Base-by-base conservation (phyloP, 345 rosid genomes). In the Citrus medica region DNA sequence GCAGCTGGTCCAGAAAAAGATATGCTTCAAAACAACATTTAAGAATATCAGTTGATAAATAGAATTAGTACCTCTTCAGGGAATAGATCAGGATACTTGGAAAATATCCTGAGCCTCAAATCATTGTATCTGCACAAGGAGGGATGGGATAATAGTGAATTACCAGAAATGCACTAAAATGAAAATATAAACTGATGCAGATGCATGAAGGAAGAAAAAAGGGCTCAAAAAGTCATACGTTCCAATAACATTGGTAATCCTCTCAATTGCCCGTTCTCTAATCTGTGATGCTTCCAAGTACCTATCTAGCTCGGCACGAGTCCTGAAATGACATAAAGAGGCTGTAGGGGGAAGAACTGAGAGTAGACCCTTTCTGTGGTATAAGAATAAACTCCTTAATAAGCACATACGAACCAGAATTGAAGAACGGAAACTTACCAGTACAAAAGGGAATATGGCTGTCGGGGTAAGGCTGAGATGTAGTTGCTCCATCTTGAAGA, bases 231-330 rank as follows among this genome's bases (percentile, higher is more conserved):
- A 75, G 59, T 70, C 95, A 67, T 88, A 95, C 98, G 97, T 95
- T 87, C 97, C 99, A 70, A 86, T 74, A 75, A 95, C 98, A 79
- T 92, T 85, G 7, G 88, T 95, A 83, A 95, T 86, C 83, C 99
- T 88, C 83, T 95, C 99, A 80, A 93, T 87, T 21, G 99, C 98
- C 33, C 96, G 94, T 79, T 91, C 90, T 80, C 98, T 89, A 68
- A 93, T 92, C 84, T 91, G 97, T 5, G 98, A 95, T 77, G 99
- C 98, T 89, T 95, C 99, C 83, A 95, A 79, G 80, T 93, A 95
- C 91, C 90, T 89, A 83, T 95, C 99, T 83, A 95, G 93, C 68
- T 95, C 95, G 21, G 87, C 82, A n/a, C 93, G 92, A 32, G 99
- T 92, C 99, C 98, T 95, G 93, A 87, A 88, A 86, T 48, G 83